These are phyloP conservation scores for Aspergillus phoenicis DNA, from an alignment of 2,329 filamentous ascomycete genomes.

Conservation along the genomic window DNA sequence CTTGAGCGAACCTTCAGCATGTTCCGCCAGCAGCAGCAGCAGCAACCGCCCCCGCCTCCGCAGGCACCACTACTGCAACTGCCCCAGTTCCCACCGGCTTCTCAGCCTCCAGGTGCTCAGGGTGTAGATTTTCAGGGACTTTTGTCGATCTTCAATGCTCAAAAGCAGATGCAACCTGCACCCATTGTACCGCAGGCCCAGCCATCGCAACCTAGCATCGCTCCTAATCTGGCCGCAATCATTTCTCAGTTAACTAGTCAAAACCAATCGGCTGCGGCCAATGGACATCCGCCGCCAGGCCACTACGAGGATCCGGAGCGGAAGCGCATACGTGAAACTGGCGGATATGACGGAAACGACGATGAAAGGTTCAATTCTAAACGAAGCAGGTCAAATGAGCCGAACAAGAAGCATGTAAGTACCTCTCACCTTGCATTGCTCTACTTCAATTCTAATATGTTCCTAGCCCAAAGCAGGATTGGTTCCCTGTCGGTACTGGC, in stretches of 20 bases:
- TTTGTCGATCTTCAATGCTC: slow-evolving; percentile 41
- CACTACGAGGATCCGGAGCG: slow-evolving; percentile 47
- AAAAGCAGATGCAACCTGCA: slow-evolving; percentile 40
- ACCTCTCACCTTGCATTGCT: neutral
- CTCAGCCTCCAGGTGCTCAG: slow-evolving; percentile 29
- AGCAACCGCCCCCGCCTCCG: slow-evolving; percentile 28
- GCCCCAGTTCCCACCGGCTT: slow-evolving; percentile 29
- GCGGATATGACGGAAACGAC: slow-evolving; percentile 35
- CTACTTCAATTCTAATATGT: slow-evolving; percentile 15
- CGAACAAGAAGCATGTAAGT: slow-evolving; percentile 44
- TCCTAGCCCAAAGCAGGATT: slow-evolving; percentile 47
- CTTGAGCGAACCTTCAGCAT: slow-evolving; percentile 43
- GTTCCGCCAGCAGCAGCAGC: slow-evolving; percentile 38
- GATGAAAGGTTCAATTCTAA: slow-evolving; percentile 38
- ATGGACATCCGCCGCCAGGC: slow-evolving; percentile 18
- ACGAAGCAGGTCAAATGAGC: slow-evolving; percentile 36
- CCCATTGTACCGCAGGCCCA: slow-evolving; percentile 28
- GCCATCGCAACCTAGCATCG: slow-evolving; percentile 31
- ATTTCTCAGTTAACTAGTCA: slow-evolving; percentile 36
- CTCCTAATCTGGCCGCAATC: slow-evolving; percentile 40
- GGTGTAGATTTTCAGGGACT: slow-evolving; percentile 43
- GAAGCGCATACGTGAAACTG: slow-evolving; percentile 41
- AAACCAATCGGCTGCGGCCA: slow-evolving; percentile 24
- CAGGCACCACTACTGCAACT: slow-evolving; percentile 30
- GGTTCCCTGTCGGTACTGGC: slow-evolving; percentile 56